phyloP scores from a whole-genome alignment of 129 eudicot genomes.

The Calendula officinalis region DNA sequence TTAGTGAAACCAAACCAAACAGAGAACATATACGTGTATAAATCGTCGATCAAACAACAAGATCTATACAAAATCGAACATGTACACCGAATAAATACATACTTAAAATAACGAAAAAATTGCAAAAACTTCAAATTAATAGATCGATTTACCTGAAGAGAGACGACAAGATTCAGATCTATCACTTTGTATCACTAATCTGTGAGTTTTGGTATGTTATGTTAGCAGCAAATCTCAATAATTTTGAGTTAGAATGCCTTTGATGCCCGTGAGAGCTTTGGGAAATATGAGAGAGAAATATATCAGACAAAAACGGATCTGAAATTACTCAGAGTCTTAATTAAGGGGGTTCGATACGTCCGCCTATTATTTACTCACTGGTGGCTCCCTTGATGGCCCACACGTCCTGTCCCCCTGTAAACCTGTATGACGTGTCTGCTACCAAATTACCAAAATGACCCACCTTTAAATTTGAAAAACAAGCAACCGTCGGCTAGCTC shows the following conservation, averaged over 20 bases:
- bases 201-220: constrained; percentile 23
- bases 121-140: background rate
- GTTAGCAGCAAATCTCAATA: constrained; percentile 25
- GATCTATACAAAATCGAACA: constrained; percentile 44
- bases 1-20: constrained; percentile 36
- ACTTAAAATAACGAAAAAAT: constrained; percentile 2
- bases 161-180: constrained; percentile 23
- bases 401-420: constrained; percentile 7
- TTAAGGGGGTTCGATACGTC: constrained; percentile 26
- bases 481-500: too few species aligned
- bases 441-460: constrained; percentile 14
- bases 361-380: constrained; percentile 14
- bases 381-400: background rate
- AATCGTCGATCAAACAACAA: constrained; percentile 38
- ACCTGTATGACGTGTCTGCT: constrained; percentile 3
- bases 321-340: constrained; percentile 30
- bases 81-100: constrained; percentile 11
- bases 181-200: constrained; percentile 1
- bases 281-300: constrained; percentile 14
- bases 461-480: too few species aligned
- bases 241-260: constrained; percentile 15
- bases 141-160: constrained; percentile 25
- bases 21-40: constrained; percentile 44
- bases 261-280: constrained; percentile 23
- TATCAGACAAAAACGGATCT: constrained; percentile 30